Evolutionary conservation across 2,329 filamentous ascomycete genomes (phyloP).

Genomic region (Botrytis pseudocinerea): DNA sequence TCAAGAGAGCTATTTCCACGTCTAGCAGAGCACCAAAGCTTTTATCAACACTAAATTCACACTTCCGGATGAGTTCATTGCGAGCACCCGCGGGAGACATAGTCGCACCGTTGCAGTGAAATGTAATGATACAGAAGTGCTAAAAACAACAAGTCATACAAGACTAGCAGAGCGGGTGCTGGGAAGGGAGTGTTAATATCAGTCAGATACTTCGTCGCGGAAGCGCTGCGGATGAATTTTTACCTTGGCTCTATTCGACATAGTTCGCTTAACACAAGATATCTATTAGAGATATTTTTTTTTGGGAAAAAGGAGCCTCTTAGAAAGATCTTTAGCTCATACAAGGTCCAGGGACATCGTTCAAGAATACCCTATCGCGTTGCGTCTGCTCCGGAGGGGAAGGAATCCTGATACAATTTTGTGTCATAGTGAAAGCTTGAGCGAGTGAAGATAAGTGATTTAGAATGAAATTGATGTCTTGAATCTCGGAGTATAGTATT

Average conservation of each 20-base stretch:
- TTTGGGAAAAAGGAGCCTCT: not conserved
- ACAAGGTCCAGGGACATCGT: too few species aligned
- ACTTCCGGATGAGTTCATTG: not conserved
- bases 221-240: not conserved
- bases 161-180: not conserved
- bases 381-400: not conserved
- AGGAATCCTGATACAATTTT: not conserved
- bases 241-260: not conserved
- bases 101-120: accelerated
- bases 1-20: too few species aligned
- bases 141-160: not conserved
- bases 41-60: not conserved
- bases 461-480: not conserved
- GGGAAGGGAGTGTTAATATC: not conserved
- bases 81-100: not conserved
- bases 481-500: not conserved
- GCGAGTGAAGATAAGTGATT: not conserved
- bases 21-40: not conserved
- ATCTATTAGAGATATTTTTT: accelerated
- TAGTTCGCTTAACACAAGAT: not conserved
- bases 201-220: not conserved
- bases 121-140: not conserved
- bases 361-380: not conserved
- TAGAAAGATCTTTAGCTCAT: not conserved
- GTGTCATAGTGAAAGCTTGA: not conserved